Evolutionary conservation across 1,139 yeast species (phyloP).

Genomic region (Lodderomyces orthopsilosis): DNA sequence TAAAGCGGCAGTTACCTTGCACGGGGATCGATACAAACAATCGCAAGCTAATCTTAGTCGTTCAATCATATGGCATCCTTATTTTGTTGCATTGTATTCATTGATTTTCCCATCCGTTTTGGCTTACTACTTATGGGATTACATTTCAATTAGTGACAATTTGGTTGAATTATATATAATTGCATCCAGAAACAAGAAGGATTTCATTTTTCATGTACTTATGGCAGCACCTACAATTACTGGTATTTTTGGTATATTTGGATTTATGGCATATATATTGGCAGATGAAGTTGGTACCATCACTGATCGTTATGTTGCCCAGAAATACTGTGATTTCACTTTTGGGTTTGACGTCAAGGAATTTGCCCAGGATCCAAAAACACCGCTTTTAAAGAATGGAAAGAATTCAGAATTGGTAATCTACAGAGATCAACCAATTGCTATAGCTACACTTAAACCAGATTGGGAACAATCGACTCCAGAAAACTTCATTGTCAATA

Average conservation of each 20-base stretch:
- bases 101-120: constrained; percentile 15
- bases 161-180: constrained; percentile 31
- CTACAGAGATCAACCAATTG: constrained; percentile 69
- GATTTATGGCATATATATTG: constrained; percentile 25
- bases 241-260: constrained; percentile 25
- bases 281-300: constrained; percentile 48
- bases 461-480: constrained; percentile 35
- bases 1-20: constrained; percentile 58
- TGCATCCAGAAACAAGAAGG: constrained; percentile 20
- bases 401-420: constrained; percentile 53
- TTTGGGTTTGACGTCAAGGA: constrained; percentile 55
- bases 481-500: constrained; percentile 42
- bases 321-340: constrained; percentile 34
- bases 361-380: constrained; percentile 28
- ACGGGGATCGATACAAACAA: constrained; percentile 62
- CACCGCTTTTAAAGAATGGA: constrained; percentile 28
- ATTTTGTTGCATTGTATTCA: constrained; percentile 30
- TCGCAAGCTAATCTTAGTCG: constrained; percentile 52
- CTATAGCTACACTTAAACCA: constrained; percentile 46
- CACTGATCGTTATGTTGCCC: constrained; percentile 36
- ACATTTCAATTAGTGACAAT: constrained; percentile 33
- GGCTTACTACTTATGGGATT: constrained; percentile 33
- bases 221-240: constrained; percentile 25
- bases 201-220: constrained; percentile 26
- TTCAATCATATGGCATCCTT: constrained; percentile 48